Evolutionary conservation across 352 stramenopile species (phyloP), one percentile per base, ranked within the genome.

Genomic region (Blastocystis sp.): DNA sequence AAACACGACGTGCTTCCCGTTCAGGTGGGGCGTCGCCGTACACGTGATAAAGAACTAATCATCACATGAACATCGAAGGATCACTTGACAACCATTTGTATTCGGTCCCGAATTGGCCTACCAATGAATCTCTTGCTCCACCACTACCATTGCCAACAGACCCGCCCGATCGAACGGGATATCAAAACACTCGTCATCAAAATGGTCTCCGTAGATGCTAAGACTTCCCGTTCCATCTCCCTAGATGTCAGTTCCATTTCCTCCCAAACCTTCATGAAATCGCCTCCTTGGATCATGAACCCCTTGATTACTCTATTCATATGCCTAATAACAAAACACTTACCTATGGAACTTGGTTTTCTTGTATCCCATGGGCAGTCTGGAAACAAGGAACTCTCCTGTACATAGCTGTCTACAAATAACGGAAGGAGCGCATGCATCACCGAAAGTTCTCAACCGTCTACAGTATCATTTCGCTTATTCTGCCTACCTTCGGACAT

Each of bases 1-100:
- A 89, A 99, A 99, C 14, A 99, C 95, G 4, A 99, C 96, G 90
- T 99, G 96, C 89, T 99, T 99, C 27, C 93, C 92, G 88, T 99
- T 94, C 34, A 99, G 89, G 86, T 98, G 95, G 2, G 94, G 93
- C 11, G 94, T 97, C 36, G 92, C 87, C 51, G 89, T 89, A 51
- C 51, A 87, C 1, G 71, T 89, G 40, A 90, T 88, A 46, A 89
- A 90, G 64, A 90, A 89, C 87, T 89, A 75, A 2, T 34, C 11
- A 38, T 85, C 21, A 76, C 9, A 21, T 18, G 1, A 65, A 27
- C 18, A n/a, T 4, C 18, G 1, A 16, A 18, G 40, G 18, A 21
- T 98, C 87, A 98, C 98, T 88, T 99, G 97, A 29, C 91, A 97
- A 6, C 95, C 95, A 79, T 99, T 99, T 14, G 96, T 98, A 86